Evolutionary conservation across 129 eudicot genomes (phyloP).

Genomic region (Solidago caesia): DNA sequence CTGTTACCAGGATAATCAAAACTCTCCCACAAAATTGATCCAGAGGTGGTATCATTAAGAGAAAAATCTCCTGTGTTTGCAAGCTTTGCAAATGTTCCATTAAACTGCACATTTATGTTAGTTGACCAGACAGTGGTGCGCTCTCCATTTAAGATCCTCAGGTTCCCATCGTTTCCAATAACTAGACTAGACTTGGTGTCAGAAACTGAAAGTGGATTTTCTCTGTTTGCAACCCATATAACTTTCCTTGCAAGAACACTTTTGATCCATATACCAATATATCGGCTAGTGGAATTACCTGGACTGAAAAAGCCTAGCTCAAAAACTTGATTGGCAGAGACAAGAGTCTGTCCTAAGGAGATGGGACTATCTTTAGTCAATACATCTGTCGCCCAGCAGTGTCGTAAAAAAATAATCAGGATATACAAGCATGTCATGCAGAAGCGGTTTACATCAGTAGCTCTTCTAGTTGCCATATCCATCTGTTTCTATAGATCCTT

Average conservation of each 20-base stretch:
- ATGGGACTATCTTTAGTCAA: constrained; percentile 15
- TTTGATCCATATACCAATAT: constrained; percentile 26
- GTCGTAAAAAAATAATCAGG: constrained; percentile 9
- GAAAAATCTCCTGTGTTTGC: constrained; percentile 22
- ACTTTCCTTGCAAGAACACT: background rate
- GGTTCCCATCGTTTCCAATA: constrained; percentile 25
- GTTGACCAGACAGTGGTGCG: constrained; percentile 26
- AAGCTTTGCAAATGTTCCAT: constrained; percentile 25
- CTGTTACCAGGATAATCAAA: constrained; percentile 35
- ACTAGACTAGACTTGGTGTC: constrained; percentile 8
- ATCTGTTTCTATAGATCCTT: background rate
- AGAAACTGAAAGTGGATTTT: constrained; percentile 17
- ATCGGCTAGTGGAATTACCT: constrained; percentile 24
- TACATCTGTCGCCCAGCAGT: constrained; percentile 6
- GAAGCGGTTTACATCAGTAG: background rate
- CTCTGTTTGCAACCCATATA: constrained; percentile 28
- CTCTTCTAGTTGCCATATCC: background rate
- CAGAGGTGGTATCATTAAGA: constrained; percentile 19
- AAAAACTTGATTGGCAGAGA: constrained; percentile 18
- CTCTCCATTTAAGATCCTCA: constrained; percentile 21
- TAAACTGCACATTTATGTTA: constrained; percentile 12
- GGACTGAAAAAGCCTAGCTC: constrained; percentile 31
- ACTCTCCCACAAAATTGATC: constrained; percentile 35
- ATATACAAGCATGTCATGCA: constrained; percentile 4
- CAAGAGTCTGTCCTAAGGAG: constrained; percentile 5